Conservation (phyloP, 2,329 filamentous ascomycete species). For the Amesomyces nigricolor region DNA sequence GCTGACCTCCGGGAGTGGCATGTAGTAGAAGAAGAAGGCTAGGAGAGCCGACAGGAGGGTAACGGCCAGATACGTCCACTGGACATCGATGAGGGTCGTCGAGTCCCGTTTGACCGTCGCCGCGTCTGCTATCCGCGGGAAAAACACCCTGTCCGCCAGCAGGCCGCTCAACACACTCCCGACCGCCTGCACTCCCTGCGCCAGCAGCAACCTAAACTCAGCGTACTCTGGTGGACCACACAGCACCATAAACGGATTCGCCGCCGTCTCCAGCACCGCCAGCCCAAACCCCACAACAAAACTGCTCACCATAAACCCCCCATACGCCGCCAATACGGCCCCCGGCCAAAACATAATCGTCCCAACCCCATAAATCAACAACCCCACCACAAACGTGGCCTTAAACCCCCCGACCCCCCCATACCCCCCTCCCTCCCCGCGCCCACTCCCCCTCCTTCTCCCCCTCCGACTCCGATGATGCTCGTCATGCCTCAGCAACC, state of each 20-base stretch:
- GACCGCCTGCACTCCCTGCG: constrained; percentile 71
- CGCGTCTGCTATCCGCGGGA: constrained; percentile 48
- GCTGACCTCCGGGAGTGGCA: constrained; percentile 57
- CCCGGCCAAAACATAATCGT: constrained; percentile 87
- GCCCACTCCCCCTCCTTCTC: constrained; percentile 16
- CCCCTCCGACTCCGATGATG: constrained; percentile 33
- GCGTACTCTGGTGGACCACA: constrained; percentile 69
- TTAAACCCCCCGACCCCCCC: constrained; percentile 63
- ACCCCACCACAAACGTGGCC: constrained; percentile 70
- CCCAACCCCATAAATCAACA: constrained; percentile 67
- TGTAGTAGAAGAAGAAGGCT: constrained; percentile 63
- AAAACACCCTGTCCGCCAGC: constrained; percentile 69
- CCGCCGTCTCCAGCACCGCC: constrained; percentile 71
- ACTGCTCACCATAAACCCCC: constrained; percentile 68
- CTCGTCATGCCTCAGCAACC: constrained; percentile 63
- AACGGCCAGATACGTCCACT: constrained; percentile 82
- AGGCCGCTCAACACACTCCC: constrained; percentile 67
- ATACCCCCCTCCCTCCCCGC: constrained; percentile 31
- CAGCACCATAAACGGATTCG: constrained; percentile 67
- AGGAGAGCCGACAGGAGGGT: constrained; percentile 68
- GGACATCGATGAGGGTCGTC: constrained; percentile 62
- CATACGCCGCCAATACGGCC: constrained; percentile 66
- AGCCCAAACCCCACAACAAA: constrained; percentile 74
- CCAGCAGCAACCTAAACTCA: constrained; percentile 68
- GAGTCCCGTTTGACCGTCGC: constrained; percentile 25